Evolutionary conservation across 805 yeast genomes (phyloP), one percentile per base, ranked within the genome.

Genomic region (Hanseniaspora occidentalis): DNA sequence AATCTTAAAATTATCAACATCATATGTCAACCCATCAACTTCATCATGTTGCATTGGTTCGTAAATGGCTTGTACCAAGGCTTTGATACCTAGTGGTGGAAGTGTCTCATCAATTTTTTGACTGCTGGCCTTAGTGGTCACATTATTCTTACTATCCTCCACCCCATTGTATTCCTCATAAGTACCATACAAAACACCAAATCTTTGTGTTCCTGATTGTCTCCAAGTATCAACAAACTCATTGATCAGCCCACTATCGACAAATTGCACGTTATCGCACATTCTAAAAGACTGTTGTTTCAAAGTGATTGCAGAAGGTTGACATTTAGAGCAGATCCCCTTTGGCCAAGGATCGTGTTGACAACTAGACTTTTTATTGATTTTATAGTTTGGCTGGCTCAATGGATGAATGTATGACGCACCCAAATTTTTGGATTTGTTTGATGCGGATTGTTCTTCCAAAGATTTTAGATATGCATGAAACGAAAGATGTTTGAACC

Each of bases 211-310:
- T 2, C 95, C 97, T 0, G 94, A 73, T 39, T 66, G 65, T 60
- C 99, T 77, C 99, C 99, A 92, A 18, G 82, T 65, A 48, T 92
- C 94, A 42, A 92, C 84, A 58, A 92, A 92, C 27, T 71, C 66
- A 58, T 92, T 84, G 40, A 92, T 73, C 20, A 86, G 70, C 10
- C 68, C 66, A 39, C 86, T 75, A 43, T 75, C 75, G 19, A 84
- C 76, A 58, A 88, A 84, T 57, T 92, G 98, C 23, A 92, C 92
- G 62, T 92, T 97, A 58, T 92, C 99, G 22, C 94, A 96, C 95
- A 92, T 84, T 51, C 99, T 73, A 59, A 84, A 92, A 26, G 70
- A 66, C 58, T 92, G 98, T 58, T 78, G 86, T 58, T 82, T 94
- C 46, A 92, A 66, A 0, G 97, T 88, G 44, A 92, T 84, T 0